Evolutionary conservation across 2,329 filamentous ascomycete species (phyloP), one percentile per base, ranked within the genome.

Genomic region (Cordyceps pruinosa): DNA sequence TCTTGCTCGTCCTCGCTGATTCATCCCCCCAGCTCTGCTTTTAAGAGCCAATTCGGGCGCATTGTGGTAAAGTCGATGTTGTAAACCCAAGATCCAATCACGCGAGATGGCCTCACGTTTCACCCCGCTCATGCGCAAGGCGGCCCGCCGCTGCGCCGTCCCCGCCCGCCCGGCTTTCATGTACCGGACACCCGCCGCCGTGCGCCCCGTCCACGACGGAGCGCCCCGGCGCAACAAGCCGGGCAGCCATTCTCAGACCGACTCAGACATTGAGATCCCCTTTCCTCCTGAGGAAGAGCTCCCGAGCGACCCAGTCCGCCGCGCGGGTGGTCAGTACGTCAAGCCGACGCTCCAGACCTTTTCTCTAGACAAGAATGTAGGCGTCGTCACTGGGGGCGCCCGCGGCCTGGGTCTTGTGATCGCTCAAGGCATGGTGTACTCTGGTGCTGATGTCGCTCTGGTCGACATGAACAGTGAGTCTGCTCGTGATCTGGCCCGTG

Each of bases 361-460:
- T 75, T 93, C 90, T 9, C 82, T 97, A 34, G 88, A 96, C 69
- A 88, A 85, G 60, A 87, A 86, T 68, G 88, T 92, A 9, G 90
- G 85, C 47, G 78, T 97, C 41, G 88, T 97, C 39, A 97, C 93
- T 1, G 93, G 93, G 53, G 93, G 92, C 68, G 93, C 93, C 26
- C 81, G 92, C 68, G 93, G 93, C 8, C 74, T 97, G 58, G 93
- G 93, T 39, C 77, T 97, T 60, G 91, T 95, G 64, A 97, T 97
- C 88, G 89, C 88, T 52, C 91, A 96, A 76, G 91, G 89, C 47
- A 83, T 96, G 72, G 88, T 96, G 54, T 86, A 90, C 54, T 94
- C 89, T 55, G 93, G 93, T 53, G 89, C 90, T 10, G 87, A 96
- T 70, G 80, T 97, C 61, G 93, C 93, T 42, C 89, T 97, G 72